Percentiles rank a stretch among this genome's conserved stretches.
phyloP scores from a whole-genome alignment of 1,284 basidiomycete species.

The Heterobasidion irregulare region DNA sequence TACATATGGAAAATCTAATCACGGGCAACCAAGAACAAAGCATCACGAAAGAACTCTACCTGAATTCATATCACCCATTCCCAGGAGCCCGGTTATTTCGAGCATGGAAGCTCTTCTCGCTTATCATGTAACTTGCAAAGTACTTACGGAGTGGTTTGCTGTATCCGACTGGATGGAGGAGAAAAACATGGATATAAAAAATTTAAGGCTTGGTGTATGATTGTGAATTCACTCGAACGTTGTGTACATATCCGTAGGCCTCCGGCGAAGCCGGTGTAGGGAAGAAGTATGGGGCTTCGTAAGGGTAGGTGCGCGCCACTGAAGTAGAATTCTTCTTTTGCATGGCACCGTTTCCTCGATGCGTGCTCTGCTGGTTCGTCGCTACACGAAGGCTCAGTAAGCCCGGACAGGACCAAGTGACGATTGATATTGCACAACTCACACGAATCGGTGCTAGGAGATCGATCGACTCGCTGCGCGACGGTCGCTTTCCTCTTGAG shows the following conservation, averaged over 20 bases:
- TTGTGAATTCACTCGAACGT: neutral
- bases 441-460: neutral
- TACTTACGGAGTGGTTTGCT: too few relatives aligned
- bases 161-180: too few relatives aligned
- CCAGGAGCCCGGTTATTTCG: neutral
- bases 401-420: neutral
- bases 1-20: too few relatives aligned
- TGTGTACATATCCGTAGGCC: conserved; percentile 22
- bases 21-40: too few relatives aligned
- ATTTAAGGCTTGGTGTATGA: neutral
- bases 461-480: neutral
- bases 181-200: neutral
- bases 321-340: conserved; percentile 3
- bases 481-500: neutral
- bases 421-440: neutral
- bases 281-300: conserved; percentile 54
- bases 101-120: neutral
- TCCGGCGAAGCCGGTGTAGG: conserved; percentile 34
- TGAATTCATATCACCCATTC: too few relatives aligned
- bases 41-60: too few relatives aligned
- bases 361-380: too few relatives aligned
- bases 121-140: too few relatives aligned
- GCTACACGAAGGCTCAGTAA: neutral
- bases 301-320: conserved; percentile 43
- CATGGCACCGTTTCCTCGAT: too few relatives aligned